Base-by-base conservation (phyloP, 2,329 filamentous ascomycete species). In the Pezicula neosporulosa region DNA sequence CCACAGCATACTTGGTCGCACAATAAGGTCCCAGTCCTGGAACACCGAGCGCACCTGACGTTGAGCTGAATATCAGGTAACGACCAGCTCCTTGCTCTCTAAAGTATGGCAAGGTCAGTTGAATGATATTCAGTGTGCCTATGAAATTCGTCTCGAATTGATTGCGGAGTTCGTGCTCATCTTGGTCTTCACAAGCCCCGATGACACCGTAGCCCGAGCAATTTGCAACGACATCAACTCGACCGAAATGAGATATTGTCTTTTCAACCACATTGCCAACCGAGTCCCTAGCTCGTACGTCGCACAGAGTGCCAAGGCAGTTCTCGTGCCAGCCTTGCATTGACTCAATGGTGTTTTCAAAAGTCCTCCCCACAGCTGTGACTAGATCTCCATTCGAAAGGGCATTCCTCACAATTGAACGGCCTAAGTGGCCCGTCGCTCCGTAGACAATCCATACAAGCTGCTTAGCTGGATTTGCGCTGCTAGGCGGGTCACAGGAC, bases 101-200 rank as follows among this genome's bases (percentile, higher is more conserved):
- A 61, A 97, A 95, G 71, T 96, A 90, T 0, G 92, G 91, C 36
- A 97, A 74, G 1, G 88, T 92, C 18, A 89, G 76, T 68, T 97
- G 91, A 53, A 97, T 87, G 62, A 99, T 96, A 70, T 97, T 89
- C 53, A 97, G 72, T 0, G 91, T 95, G 49, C 94, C 94, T 77
- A 96, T 93, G 70, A 97, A 96, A 70, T 99, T 99, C 19, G 92
- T 97, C 75, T 95, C 90, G 72, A 97, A 97, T 70, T 97, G 94
- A 64, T 96, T 93, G 52, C 91, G 88, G 60, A 97, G 82, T 66
- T 97, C 94, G 68, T 91, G 86, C 67, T 96, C 90, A 68, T 97
- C 91, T 72, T 97, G 94, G 71, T 97, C 94, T 71, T 97, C 94
- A 70, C 92, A 97, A 1, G 93, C 86, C 27, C 90, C 93, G 60